Conservation (phyloP, 2,329 filamentous ascomycete species). For the Aspergillus sp. region DNA sequence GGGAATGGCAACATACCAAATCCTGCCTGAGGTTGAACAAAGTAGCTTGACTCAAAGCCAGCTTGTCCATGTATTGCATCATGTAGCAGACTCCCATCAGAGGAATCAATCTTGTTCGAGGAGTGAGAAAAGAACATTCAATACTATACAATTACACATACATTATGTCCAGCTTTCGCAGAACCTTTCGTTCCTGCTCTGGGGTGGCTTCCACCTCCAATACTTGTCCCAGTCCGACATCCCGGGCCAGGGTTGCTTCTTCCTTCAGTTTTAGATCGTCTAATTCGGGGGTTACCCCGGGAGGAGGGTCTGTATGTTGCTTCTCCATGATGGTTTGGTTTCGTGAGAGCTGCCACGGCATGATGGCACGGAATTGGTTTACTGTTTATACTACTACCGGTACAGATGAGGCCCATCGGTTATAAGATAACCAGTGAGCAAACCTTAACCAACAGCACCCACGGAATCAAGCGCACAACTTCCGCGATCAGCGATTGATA, state of each 20-base stretch:
- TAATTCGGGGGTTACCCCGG: conserved; percentile 12
- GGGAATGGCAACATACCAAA: conserved; percentile 17
- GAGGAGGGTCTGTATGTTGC: conserved; percentile 8
- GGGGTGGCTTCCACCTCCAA: conserved; percentile 26
- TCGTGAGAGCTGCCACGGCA: background rate
- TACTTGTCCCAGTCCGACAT: conserved; percentile 31
- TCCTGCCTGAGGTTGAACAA: conserved; percentile 29
- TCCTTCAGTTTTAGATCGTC: conserved; percentile 21
- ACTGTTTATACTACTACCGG: no score
- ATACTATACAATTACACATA: conserved; percentile 8
- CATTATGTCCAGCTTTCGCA: conserved; percentile 31
- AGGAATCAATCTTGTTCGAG: conserved; percentile 25
- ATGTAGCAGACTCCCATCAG: conserved; percentile 34
- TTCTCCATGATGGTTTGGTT: conserved; percentile 23
- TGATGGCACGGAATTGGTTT: background rate
- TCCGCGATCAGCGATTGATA: background rate
- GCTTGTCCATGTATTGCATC: conserved; percentile 35
- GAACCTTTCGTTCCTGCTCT: conserved; percentile 27
- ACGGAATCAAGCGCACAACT: background rate
- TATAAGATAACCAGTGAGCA: background rate
- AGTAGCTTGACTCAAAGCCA: conserved; percentile 33
- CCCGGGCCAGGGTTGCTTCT: conserved; percentile 18
- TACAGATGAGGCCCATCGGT: background rate
- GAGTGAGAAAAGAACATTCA: background rate
- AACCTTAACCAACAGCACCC: background rate